A percentile compares a stretch with the other conserved stretches of the same genome.
These are phyloP conservation scores for Malus hybrid DNA, from an alignment of 331 rosid genomes.

Conservation along the genomic window DNA sequence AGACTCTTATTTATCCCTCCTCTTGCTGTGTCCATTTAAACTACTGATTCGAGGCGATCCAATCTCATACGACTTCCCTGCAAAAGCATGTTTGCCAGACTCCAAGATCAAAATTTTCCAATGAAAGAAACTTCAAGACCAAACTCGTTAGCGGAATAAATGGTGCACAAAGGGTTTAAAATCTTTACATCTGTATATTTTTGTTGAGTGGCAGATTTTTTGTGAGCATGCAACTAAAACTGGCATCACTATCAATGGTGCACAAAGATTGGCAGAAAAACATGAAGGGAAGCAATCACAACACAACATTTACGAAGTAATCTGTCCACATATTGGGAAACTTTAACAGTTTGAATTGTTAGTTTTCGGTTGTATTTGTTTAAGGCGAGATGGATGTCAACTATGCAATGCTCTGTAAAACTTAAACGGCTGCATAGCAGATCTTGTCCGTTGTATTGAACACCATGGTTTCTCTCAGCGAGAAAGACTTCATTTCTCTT, in stretches of 20 bases:
- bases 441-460: neutral
- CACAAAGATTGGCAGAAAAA: neutral
- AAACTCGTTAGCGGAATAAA: neutral
- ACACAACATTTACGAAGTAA: neutral
- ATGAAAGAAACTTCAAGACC: neutral
- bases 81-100: neutral
- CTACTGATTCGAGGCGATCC: slow-evolving; percentile 39
- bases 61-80: slow-evolving; percentile 47
- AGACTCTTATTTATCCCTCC: slow-evolving; percentile 36
- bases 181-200: neutral
- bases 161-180: neutral
- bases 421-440: neutral
- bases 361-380: neutral
- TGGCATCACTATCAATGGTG: neutral
- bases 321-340: neutral
- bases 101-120: neutral
- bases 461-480: too few relatives aligned
- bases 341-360: neutral
- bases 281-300: neutral
- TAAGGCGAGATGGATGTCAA: neutral
- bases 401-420: neutral
- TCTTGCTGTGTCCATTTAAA: slow-evolving; percentile 24
- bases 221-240: too few relatives aligned
- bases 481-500: neutral
- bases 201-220: neutral